phyloP scores from a whole-genome alignment of 73 alveolate species.

The Paramecium tetraurelia region DNA sequence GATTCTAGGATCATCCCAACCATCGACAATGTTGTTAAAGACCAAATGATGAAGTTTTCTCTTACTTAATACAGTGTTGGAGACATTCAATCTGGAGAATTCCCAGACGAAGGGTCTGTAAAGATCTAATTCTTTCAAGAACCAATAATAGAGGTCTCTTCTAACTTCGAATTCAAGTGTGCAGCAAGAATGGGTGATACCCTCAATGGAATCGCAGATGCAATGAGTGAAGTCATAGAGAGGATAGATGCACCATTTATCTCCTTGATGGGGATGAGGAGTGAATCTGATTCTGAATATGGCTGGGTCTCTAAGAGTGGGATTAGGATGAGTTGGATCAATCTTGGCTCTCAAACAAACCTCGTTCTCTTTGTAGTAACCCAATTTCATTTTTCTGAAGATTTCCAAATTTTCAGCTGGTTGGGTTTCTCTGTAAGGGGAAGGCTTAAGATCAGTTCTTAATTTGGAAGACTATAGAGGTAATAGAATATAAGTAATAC shows the following conservation, averaged over 20 bases:
- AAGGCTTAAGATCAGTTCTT: constrained; percentile 81
- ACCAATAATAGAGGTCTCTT: constrained; percentile 99
- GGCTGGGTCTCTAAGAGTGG: constrained; percentile 98
- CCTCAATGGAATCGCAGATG: constrained; percentile 92
- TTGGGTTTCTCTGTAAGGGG: constrained; percentile 94
- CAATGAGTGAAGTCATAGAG: constrained; percentile 98
- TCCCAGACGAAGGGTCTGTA: constrained; percentile 99
- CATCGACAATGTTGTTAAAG: constrained; percentile 78
- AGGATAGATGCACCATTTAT: constrained; percentile 98
- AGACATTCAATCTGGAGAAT: constrained; percentile 95
- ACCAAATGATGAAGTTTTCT: constrained; percentile 93
- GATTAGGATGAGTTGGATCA: constrained; percentile 90
- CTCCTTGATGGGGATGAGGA: constrained; percentile 99
- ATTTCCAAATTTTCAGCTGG: constrained; percentile 91
- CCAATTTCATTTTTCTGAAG: constrained; percentile 95
- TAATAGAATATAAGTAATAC: neutral
- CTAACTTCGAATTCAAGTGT: constrained; percentile 98
- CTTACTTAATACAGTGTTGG: constrained; percentile 92
- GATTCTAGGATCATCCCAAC: constrained; percentile 99
- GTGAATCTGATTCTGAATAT: constrained; percentile 96
- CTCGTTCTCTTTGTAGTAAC: constrained; percentile 93
- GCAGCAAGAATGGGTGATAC: constrained; percentile 97
- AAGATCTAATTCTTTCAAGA: constrained; percentile 95
- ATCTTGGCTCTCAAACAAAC: constrained; percentile 96
- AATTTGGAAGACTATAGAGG: neutral